Evolutionary conservation across 1,284 basidiomycete species (phyloP), one percentile per base, ranked within the genome.

Genomic region (Trichosporon asahii): DNA sequence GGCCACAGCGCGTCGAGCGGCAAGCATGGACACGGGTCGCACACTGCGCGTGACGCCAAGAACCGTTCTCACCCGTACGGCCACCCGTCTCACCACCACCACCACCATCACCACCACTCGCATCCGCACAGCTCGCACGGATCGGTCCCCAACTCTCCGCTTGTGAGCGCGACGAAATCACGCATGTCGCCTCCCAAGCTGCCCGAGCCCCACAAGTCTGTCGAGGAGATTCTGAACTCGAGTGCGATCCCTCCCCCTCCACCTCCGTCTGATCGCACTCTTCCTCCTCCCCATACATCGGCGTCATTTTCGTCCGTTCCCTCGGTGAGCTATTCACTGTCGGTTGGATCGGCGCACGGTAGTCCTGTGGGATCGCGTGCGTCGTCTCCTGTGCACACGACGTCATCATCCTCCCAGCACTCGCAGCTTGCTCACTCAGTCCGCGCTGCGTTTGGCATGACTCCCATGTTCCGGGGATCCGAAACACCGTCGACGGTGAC

Each of bases 381-480:
- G 3, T 74, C 74, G 0, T 80, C 79, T 21, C 83, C 83, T 0
- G 77, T 79, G 3, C 76, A 79, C 68, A 69, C 70, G 1, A 73
- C 63, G 53, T 67, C 70, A 44, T 70, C 74, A 61, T 67, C 60
- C 60, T 67, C 60, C 60, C 70, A 76, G 64, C 71, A 75, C 49
- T 68, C 63, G 60, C 73, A 78, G 66, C 73, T 78, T 63, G 72
- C 88, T 88, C 76, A 76, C 63, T 91, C 82, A 2, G 90, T 95
- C 21, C 89, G 91, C 40, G 86, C 90, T 29, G 93, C 93, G 57
- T 95, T 95, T 76, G 91, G 90, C 7, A 94, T 94, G 91, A 94
- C 93, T 5, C 92, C 92, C 0, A 93, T 94, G 68, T 87, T 88
- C 71, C 82, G 75, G n/a, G 67, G 66, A 25, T 70, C 69, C n/a